These are phyloP conservation scores for Ustilago vetiveriae DNA, from an alignment of 1,284 basidiomycete genomes.

Conservation along the genomic window DNA sequence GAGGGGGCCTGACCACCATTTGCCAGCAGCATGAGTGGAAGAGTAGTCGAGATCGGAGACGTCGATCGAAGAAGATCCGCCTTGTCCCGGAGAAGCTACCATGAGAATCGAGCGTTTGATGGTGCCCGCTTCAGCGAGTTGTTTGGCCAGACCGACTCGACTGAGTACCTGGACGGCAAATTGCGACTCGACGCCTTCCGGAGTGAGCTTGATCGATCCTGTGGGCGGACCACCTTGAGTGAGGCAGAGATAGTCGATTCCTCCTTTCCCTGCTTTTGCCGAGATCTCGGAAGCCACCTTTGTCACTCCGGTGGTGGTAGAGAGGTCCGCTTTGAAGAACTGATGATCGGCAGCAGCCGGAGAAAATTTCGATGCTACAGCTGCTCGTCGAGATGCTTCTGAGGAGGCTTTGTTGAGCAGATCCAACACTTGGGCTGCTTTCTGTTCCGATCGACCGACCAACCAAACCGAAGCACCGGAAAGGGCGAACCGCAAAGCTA, in stretches of 20 bases:
- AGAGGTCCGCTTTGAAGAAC: slow-evolving; percentile 68
- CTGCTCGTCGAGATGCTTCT: slow-evolving; percentile 32
- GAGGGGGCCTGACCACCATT: slow-evolving; percentile 38
- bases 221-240: slow-evolving; percentile 63
- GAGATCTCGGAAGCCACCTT: slow-evolving; percentile 51
- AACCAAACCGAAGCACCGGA: slow-evolving; percentile 67
- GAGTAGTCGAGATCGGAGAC: slow-evolving; percentile 61
- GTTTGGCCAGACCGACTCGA: slow-evolving; percentile 65
- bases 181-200: slow-evolving; percentile 54
- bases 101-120: slow-evolving; percentile 62
- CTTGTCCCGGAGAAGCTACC: slow-evolving; percentile 62
- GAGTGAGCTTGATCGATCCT: slow-evolving; percentile 15
- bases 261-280: slow-evolving; percentile 45
- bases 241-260: slow-evolving; percentile 67
- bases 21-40: slow-evolving; percentile 36
- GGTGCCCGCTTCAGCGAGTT: slow-evolving; percentile 59
- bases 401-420: slow-evolving; percentile 47
- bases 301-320: slow-evolving; percentile 53
- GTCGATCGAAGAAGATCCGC: slow-evolving; percentile 38
- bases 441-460: slow-evolving; percentile 64
- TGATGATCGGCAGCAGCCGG: slow-evolving; percentile 17
- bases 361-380: not conserved
- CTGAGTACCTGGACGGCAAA: slow-evolving; percentile 67
- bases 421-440: slow-evolving; percentile 59
- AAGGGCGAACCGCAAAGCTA: slow-evolving; percentile 58